Evolutionary conservation across 768 basidiomycete genomes (phyloP), one percentile per base, ranked within the genome.

Genomic region (Amanita jacksonii): DNA sequence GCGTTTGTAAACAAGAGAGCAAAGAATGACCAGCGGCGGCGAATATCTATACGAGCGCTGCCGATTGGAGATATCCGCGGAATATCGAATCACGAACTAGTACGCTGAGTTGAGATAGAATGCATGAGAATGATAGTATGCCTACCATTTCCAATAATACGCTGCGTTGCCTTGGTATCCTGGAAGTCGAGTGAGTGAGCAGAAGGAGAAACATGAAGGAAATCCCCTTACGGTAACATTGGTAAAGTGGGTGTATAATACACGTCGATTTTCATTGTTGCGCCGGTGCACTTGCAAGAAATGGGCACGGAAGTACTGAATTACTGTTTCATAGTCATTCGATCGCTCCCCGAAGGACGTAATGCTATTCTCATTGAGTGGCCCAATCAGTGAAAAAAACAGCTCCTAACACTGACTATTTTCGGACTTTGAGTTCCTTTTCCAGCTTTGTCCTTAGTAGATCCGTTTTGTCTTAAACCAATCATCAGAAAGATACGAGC

Each of bases 281-380:
- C 74, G 73, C 52, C 79, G 67, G 58, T 88, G 85, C 13, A 85
- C 80, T 59, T 90, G 85, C 48, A 85, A 64, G 64, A 91, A 91
- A 53, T 90, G 88, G 27, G 85, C 81, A 8, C 84, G 81, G 74
- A 91, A 90, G 62, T 90, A 90, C 55, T 83, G 78, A 33, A 86
- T 77, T 16, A 86, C 84, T 4, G 80, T 77, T 46, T 88, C 83
- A 54, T 80, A 87, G 53, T 81, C 82, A 57, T 90, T 89, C n/a
- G 75, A 62, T 31, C 86, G 77, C 50, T 85, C 79, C 20, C 81
- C 83, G 50, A 81, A 88, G 5, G 86, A 88, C 25, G 86, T 77
- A 54, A 88, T 88, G 57, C 84, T 87, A 50, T 35, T 38, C 18
- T 28, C 46, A 34, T 48, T 50, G 40, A 38, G 43, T 41, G 25